phyloP scores from a whole-genome alignment of 2,329 filamentous ascomycete genomes.

The Aspergillus sojae region DNA sequence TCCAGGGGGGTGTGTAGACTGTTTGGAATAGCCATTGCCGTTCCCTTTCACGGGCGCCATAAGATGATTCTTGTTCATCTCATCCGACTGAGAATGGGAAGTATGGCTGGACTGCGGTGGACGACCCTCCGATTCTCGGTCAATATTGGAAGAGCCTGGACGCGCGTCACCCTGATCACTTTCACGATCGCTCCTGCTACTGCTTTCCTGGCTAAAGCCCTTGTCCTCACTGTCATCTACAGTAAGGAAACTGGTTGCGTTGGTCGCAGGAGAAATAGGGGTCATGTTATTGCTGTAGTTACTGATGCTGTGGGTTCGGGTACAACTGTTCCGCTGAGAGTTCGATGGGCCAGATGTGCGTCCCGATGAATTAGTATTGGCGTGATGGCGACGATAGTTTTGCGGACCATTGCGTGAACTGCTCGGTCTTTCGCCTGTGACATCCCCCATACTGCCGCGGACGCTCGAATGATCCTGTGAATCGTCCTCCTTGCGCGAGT shows the following conservation, averaged over 20 bases:
- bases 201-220: constrained; percentile 30
- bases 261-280: constrained; percentile 46
- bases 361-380: constrained; percentile 37
- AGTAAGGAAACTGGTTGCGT: constrained; percentile 48
- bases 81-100: constrained; percentile 30
- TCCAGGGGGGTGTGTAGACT: constrained; percentile 28
- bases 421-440: constrained; percentile 27
- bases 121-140: constrained; percentile 24
- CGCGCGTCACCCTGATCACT: constrained; percentile 33
- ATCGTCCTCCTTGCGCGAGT: constrained; percentile 19
- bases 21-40: constrained; percentile 29
- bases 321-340: constrained; percentile 41
- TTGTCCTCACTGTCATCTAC: constrained; percentile 46
- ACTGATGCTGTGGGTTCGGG: constrained; percentile 45
- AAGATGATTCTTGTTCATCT: constrained; percentile 26
- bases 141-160: constrained; percentile 33
- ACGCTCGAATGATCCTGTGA: constrained; percentile 15
- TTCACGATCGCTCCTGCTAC: constrained; percentile 32
- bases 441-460: constrained; percentile 19
- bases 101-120: constrained; percentile 25
- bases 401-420: constrained; percentile 32
- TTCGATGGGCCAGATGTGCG: constrained; percentile 37
- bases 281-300: constrained; percentile 47
- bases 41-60: constrained; percentile 24
- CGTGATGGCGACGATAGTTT: constrained; percentile 30